phyloP scores from a whole-genome alignment of 441 rosid species.

The Euphorbia schlechtendalii region DNA sequence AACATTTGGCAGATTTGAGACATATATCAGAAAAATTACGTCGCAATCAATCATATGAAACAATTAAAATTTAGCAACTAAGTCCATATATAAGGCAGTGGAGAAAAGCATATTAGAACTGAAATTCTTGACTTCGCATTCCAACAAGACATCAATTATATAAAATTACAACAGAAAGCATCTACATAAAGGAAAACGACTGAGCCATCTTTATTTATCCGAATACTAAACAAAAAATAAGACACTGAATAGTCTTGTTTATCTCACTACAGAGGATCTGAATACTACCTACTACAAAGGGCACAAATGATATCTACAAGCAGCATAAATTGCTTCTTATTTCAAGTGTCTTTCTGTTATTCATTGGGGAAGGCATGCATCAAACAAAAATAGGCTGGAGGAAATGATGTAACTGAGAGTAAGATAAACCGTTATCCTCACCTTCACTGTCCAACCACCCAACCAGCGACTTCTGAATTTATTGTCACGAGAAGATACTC shows the following conservation, averaged over 20 bases:
- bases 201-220: neutral
- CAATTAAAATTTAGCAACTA: neutral
- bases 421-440: conserved; percentile 20
- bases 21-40: neutral
- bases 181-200: neutral
- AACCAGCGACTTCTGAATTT: conserved; percentile 39
- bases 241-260: neutral
- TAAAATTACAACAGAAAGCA: conserved; percentile 1
- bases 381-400: neutral
- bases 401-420: neutral
- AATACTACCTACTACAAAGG: neutral
- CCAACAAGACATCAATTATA: neutral
- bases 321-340: neutral
- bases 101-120: neutral
- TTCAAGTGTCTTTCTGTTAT: neutral
- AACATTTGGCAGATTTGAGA: neutral
- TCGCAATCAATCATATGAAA: neutral
- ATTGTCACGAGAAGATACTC: conserved; percentile 11
- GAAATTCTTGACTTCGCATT: neutral
- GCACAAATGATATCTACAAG: neutral
- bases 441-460: conserved; percentile 41
- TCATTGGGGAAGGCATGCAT: neutral
- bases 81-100: neutral
- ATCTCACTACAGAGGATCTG: neutral
- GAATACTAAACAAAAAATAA: neutral